Evolutionary conservation across 2,329 filamentous ascomycete genomes (phyloP), one percentile per base, ranked within the genome.

Genomic region (Pestalotiopsis sp.): DNA sequence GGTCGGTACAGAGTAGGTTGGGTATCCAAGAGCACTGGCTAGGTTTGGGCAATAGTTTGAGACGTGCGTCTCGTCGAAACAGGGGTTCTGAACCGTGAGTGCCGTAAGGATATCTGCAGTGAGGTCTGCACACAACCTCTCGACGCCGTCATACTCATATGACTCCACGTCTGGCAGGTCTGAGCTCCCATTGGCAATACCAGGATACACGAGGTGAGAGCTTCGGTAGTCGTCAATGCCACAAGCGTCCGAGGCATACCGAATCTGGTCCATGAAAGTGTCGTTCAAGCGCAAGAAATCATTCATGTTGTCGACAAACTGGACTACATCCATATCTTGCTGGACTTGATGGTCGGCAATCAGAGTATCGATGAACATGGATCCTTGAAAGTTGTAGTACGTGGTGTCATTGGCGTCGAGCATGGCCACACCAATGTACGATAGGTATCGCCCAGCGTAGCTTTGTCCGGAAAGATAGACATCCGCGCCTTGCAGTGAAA

Each of bases 21-120:
- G 89, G 78, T 91, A 23, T 23, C 58, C 66, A 9, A 67, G 39
- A 23, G 45, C 85, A 70, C 91, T 89, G 87, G 88, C 91, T 3
- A 88, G 81, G 2, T 90, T 72, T 1, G 90, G 90, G 75, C 90
- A 92, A n/a, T 87, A 90, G 12, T 85, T 86, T 7, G 86, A 86
- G 23, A 92, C 83, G 67, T 89, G 84, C 77, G 92, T 92, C 36
- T 90, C 80, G 74, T 91, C 86, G 78, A 89, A 92, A 78, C 91
- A 92, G 0, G 90, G 90, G 78, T 92, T 92, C 7, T 67, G 73
- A 13, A 77, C 75, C 4, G 79, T 72, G 49, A 87, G 89, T 3
- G 83, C 74, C 0, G 66, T 31, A 73, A 79, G 82, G 66, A 91
- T 85, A 14, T 63, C 60, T 23, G 27, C 60, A 23, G 60, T 63